Evolutionary conservation across 352 stramenopile species (phyloP).

Genomic region (Phytophthora fragariae): DNA sequence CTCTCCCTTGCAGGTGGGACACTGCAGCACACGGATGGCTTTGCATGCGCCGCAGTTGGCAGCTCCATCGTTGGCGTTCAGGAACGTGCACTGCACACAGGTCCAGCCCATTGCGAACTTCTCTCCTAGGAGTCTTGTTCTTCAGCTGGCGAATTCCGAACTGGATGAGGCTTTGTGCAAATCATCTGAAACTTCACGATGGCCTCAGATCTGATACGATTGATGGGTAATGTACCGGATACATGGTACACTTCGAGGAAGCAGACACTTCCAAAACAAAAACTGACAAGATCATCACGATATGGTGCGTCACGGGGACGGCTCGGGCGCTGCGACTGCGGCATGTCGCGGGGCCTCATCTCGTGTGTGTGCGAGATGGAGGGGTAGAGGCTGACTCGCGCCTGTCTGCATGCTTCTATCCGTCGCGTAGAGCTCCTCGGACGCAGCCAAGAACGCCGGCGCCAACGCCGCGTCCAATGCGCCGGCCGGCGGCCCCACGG

Average conservation of each 20-base stretch:
- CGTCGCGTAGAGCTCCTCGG: constrained; percentile 41
- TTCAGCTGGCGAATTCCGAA: constrained; percentile 27
- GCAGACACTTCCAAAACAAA: too few relatives aligned
- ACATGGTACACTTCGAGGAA: background rate
- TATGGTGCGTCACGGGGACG: constrained; percentile 29
- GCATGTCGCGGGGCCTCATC: background rate
- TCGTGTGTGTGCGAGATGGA: background rate
- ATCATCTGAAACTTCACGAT: background rate
- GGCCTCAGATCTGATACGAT: background rate
- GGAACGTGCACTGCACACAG: constrained; percentile 54
- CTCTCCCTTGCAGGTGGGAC: constrained; percentile 44
- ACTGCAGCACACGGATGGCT: constrained; percentile 50
- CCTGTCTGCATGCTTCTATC: background rate
- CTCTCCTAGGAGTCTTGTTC: constrained; percentile 3
- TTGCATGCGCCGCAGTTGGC: constrained; percentile 52
- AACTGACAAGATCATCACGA: constrained; percentile 30
- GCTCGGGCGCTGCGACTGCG: background rate
- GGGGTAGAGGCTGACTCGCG: too few relatives aligned
- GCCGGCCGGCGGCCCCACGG: constrained; percentile 36
- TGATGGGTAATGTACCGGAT: background rate
- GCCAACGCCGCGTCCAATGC: constrained; percentile 11
- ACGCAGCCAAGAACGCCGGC: constrained; percentile 51
- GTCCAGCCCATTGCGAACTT: constrained; percentile 41
- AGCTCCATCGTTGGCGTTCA: constrained; percentile 47
- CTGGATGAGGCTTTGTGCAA: background rate